Percentiles rank a stretch among this genome's conserved stretches.
Conservation (phyloP, 805 yeast species). For the Tetrapisispora taiwanensis region DNA sequence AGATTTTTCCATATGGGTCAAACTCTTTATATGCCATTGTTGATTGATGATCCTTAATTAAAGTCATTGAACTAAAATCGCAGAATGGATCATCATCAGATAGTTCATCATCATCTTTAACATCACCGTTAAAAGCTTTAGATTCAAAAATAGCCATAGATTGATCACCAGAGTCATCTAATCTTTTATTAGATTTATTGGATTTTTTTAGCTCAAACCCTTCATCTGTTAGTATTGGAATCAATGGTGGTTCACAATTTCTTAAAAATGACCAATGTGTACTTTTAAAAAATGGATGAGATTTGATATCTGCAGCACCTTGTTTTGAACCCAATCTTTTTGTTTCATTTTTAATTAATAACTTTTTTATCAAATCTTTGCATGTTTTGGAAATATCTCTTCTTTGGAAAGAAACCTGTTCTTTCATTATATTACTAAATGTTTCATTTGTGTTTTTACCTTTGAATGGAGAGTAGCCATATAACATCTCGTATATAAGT, state of each 20-base stretch:
- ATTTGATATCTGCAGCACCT: conserved; percentile 92
- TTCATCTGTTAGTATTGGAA: conserved; percentile 60
- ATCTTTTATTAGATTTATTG: conserved; percentile 11
- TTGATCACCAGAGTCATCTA: conserved; percentile 13
- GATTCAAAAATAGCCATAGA: conserved; percentile 12
- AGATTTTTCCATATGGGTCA: conserved; percentile 33
- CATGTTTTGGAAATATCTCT: conserved; percentile 60
- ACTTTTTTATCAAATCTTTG: conserved; percentile 65
- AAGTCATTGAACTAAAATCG: conserved; percentile 73
- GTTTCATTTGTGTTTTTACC: conserved; percentile 85
- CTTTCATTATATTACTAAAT: conserved; percentile 75
- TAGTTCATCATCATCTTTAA: conserved; percentile 27
- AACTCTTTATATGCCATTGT: conserved; percentile 40
- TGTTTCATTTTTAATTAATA: conserved; percentile 78
- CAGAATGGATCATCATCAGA: conserved; percentile 64
- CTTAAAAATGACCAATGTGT: conserved; percentile 93
- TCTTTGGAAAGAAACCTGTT: conserved; percentile 73
- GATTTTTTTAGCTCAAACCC: conserved; percentile 40
- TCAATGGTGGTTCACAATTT: conserved; percentile 90
- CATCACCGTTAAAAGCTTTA: conserved; percentile 25
- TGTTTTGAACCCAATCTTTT: conserved; percentile 83
- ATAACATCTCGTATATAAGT: conserved; percentile 87
- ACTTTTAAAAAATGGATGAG: conserved; percentile 81
- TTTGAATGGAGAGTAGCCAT: conserved; percentile 92
- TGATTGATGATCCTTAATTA: conserved; percentile 60